Conservation (phyloP, 495 filamentous ascomycete species). For the Hypomontagnella monticulosa region DNA sequence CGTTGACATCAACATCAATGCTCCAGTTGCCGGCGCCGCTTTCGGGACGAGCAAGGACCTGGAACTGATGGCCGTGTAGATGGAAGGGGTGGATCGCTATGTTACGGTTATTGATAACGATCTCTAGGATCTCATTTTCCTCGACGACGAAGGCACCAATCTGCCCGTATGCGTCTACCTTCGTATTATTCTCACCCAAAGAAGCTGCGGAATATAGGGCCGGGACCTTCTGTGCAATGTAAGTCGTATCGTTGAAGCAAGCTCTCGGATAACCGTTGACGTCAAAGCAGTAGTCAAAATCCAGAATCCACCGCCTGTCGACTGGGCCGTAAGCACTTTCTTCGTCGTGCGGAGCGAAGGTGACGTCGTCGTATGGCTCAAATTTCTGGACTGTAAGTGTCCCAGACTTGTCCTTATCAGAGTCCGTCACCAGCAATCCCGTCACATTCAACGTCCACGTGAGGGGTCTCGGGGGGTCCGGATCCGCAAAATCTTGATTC, state of each 20-base stretch:
- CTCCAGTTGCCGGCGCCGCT: slow-evolving; percentile 53
- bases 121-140: slow-evolving; percentile 74
- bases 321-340: slow-evolving; percentile 56
- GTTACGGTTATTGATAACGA: slow-evolving; percentile 83
- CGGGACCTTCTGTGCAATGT: slow-evolving; percentile 77
- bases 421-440: slow-evolving; percentile 73
- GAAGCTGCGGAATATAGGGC: slow-evolving; percentile 79
- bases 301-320: slow-evolving; percentile 63
- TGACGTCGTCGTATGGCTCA: slow-evolving; percentile 71
- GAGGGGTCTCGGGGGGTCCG: slow-evolving; percentile 40
- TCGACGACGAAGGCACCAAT: slow-evolving; percentile 72
- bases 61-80: slow-evolving; percentile 81
- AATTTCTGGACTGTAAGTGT: slow-evolving; percentile 61
- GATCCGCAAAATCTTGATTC: slow-evolving; percentile 54
- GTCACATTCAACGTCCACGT: slow-evolving; percentile 54
- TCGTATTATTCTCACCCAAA: slow-evolving; percentile 65
- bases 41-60: slow-evolving; percentile 66
- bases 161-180: slow-evolving; percentile 78
- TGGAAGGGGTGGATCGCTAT: slow-evolving; percentile 65
- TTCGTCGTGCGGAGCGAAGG: slow-evolving; percentile 67
- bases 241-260: slow-evolving; percentile 81
- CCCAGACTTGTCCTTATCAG: slow-evolving; percentile 59
- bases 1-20: slow-evolving; percentile 54
- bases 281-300: slow-evolving; percentile 68
- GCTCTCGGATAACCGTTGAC: slow-evolving; percentile 73